These are phyloP conservation scores for Lactifluus piperatus DNA, from an alignment of 768 basidiomycete genomes.

Conservation along the genomic window DNA sequence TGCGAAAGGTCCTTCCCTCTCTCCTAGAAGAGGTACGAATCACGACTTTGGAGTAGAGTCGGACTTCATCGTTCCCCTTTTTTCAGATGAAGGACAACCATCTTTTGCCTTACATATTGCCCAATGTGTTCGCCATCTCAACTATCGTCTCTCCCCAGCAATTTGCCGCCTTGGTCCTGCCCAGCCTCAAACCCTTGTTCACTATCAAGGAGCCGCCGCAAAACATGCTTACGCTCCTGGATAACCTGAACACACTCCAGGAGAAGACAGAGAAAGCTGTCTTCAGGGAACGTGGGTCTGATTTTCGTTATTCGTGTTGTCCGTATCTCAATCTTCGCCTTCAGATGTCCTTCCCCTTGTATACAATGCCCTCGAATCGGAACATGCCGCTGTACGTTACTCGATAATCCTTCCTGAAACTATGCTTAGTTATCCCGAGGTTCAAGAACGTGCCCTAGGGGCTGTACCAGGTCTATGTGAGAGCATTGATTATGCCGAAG, in stretches of 20 bases:
- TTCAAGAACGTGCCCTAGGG: constrained; percentile 86
- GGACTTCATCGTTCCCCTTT: background rate
- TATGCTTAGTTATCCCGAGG: constrained; percentile 35
- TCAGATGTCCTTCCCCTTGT: constrained; percentile 93
- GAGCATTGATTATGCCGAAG: constrained; percentile 89
- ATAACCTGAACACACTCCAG: constrained; percentile 81
- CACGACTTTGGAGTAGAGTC: background rate
- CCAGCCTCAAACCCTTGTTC: constrained; percentile 86
- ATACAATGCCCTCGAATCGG: constrained; percentile 94
- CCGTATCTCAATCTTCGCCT: background rate
- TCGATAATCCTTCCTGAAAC: background rate
- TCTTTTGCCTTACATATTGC: constrained; percentile 89
- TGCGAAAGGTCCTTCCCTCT: constrained; percentile 84
- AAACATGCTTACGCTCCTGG: constrained; percentile 89
- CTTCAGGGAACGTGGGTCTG: constrained; percentile 77
- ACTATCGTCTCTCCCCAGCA: constrained; percentile 65
- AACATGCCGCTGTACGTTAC: constrained; percentile 60
- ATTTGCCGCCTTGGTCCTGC: constrained; percentile 75
- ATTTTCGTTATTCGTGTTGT: background rate
- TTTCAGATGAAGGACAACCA: constrained; percentile 86
- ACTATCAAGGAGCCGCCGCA: constrained; percentile 90
- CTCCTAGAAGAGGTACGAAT: constrained; percentile 84
- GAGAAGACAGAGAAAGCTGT: constrained; percentile 79
- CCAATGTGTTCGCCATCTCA: constrained; percentile 90
- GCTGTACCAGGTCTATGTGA: constrained; percentile 85